A percentile compares a stretch with the other conserved stretches of the same genome.
Evolutionary conservation across 2,329 filamentous ascomycete genomes (phyloP).

Genomic region (Claviceps digitariae): DNA sequence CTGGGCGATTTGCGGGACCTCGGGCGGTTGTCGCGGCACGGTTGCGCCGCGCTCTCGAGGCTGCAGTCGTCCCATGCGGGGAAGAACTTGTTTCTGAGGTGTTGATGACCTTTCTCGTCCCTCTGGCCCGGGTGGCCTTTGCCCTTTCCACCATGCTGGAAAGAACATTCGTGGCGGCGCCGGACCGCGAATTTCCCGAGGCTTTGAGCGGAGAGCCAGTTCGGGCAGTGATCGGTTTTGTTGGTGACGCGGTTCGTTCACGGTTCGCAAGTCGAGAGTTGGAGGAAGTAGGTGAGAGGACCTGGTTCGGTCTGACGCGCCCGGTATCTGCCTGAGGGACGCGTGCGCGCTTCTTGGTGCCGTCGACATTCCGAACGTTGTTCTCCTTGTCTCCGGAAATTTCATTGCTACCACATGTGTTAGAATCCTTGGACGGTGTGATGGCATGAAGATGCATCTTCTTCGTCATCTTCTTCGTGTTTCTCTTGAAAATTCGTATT

Average conservation of each 20-base stretch:
- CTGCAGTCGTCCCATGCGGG: constrained; percentile 22
- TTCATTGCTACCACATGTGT: constrained; percentile 38
- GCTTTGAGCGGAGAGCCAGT: constrained; percentile 51
- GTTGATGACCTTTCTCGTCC: constrained; percentile 31
- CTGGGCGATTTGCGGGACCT: constrained; percentile 21
- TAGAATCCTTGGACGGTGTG: background rate
- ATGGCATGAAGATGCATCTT: too few species aligned
- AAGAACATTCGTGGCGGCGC: constrained; percentile 31
- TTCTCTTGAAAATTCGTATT: background rate
- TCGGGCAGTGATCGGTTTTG: constrained; percentile 43
- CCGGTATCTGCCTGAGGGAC: constrained; percentile 27
- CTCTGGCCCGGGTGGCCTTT: constrained; percentile 38
- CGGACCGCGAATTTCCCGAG: constrained; percentile 24
- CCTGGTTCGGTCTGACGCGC: constrained; percentile 33
- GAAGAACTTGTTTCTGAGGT: constrained; percentile 30
- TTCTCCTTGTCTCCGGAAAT: constrained; percentile 69
- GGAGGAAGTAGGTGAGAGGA: constrained; percentile 71
- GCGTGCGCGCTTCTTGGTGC: constrained; percentile 55
- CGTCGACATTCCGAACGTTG: constrained; percentile 40
- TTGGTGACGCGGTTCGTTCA: constrained; percentile 33
- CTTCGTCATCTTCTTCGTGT: background rate
- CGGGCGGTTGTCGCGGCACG: constrained; percentile 20
- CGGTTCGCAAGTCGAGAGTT: constrained; percentile 55
- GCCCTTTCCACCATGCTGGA: constrained; percentile 48
- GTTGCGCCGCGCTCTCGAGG: constrained; percentile 20